Percentiles rank a stretch among this genome's conserved stretches.
These are phyloP conservation scores for Chrysoporthe austroafricana DNA, from an alignment of 2,329 filamentous ascomycete genomes.

Conservation along the genomic window DNA sequence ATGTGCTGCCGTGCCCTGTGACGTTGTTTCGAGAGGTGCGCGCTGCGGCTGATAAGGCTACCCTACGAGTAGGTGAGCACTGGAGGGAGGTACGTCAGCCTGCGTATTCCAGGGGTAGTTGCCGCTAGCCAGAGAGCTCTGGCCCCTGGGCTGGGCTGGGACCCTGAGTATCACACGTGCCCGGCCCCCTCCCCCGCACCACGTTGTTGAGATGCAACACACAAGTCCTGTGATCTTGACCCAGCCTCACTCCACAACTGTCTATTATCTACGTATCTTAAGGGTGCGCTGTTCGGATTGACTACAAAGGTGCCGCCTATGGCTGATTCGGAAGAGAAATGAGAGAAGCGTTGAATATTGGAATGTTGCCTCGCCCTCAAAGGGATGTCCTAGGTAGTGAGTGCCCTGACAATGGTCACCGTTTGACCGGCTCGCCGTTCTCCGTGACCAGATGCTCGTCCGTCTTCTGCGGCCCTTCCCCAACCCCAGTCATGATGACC, in stretches of 20 bases:
- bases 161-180: constrained; percentile 16
- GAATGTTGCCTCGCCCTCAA: background rate
- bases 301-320: background rate
- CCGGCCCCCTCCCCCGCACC: background rate
- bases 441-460: constrained; percentile 76
- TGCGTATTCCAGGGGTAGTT: background rate
- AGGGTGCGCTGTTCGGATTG: background rate
- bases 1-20: background rate
- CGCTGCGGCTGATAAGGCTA: background rate
- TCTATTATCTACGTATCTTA: background rate
- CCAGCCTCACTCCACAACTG: background rate
- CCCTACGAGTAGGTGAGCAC: no score
- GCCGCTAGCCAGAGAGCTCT: background rate
- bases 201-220: background rate
- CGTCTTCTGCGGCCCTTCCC: constrained; percentile 83
- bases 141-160: background rate
- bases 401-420: constrained; percentile 28
- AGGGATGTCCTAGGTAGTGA: background rate
- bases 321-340: background rate
- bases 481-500: constrained; percentile 89
- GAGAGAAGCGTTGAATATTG: background rate
- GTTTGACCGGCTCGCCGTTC: constrained; percentile 56
- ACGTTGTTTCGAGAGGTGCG: background rate
- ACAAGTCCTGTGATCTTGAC: no score
- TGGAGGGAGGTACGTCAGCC: background rate